phyloP scores from a whole-genome alignment of 805 yeast species.

The Tetrapisispora arboricola region DNA sequence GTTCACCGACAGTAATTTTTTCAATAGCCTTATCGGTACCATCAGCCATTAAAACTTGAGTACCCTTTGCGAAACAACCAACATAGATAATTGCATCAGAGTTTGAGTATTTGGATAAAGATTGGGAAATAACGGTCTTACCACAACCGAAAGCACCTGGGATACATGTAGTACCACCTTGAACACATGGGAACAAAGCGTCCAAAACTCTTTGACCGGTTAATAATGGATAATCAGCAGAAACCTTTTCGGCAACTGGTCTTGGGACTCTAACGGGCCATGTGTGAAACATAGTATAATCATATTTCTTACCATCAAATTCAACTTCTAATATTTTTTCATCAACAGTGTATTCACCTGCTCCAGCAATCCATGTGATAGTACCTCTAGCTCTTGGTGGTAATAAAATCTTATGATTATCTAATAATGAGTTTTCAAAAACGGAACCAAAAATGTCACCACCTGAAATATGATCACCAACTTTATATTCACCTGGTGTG shows the following conservation, averaged over 20 bases:
- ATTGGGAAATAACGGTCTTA: conserved; percentile 95
- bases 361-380: conserved; percentile 74
- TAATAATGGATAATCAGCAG: conserved; percentile 90
- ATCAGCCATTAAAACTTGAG: conserved; percentile 36
- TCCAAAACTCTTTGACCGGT: conserved; percentile 99
- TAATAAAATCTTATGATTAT: conserved; percentile 85
- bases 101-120: conserved; percentile 93
- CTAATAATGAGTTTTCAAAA: conserved; percentile 84
- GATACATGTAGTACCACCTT: conserved; percentile 99
- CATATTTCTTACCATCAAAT: conserved; percentile 74
- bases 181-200: conserved; percentile 96
- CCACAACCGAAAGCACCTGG: conserved; percentile 99
- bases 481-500: conserved; percentile 59
- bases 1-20: conserved; percentile 30
- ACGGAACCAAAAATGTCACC: conserved; percentile 95
- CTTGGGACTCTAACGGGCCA: conserved; percentile 99
- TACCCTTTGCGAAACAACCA: conserved; percentile 46
- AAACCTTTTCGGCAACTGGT: conserved; percentile 88
- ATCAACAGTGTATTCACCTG: conserved; percentile 86
- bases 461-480: conserved; percentile 96
- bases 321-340: conserved; percentile 89
- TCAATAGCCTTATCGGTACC: conserved; percentile 32
- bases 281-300: conserved; percentile 91
- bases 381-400: conserved; percentile 99
- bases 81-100: conserved; percentile 94